These are phyloP conservation scores for Rhododendron henanense DNA, from an alignment of 148 eudicot genomes.

Conservation along the genomic window DNA sequence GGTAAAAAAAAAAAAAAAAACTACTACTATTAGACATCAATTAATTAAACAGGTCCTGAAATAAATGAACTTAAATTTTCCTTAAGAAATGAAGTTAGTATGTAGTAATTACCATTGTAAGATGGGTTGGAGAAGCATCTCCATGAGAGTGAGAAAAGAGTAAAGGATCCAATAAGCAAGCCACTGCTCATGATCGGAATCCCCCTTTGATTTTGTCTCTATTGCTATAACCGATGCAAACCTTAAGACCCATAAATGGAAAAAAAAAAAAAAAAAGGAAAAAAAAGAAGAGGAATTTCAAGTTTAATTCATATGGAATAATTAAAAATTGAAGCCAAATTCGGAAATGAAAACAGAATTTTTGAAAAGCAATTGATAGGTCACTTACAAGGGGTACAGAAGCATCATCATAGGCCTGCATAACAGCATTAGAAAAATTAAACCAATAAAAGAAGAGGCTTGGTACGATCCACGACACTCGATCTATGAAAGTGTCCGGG, in stretches of 20 bases:
- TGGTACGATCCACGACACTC: too few relatives aligned
- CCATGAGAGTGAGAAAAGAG: conserved; percentile 86
- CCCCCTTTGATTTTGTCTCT: conserved; percentile 70
- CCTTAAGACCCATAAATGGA: conserved; percentile 19
- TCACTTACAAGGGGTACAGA: conserved; percentile 76
- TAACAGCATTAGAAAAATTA: background rate
- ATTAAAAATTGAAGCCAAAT: background rate
- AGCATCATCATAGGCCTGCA: conserved; percentile 80
- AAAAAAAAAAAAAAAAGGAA: too few relatives aligned
- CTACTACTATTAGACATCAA: too few relatives aligned
- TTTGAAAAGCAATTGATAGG: background rate
- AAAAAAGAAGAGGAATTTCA: background rate
- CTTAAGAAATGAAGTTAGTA: background rate
- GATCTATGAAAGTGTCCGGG: too few relatives aligned
- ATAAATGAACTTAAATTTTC: background rate
- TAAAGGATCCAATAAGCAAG: conserved; percentile 95
- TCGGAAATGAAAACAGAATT: background rate
- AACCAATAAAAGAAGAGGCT: background rate
- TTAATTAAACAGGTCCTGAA: too few relatives aligned
- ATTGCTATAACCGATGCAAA: conserved; percentile 89
- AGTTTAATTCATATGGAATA: background rate
- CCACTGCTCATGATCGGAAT: conserved; percentile 92
- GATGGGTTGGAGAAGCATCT: conserved; percentile 68
- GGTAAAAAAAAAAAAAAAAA: background rate
- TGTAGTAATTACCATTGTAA: conserved; percentile 54